phyloP scores from a whole-genome alignment of 2,329 filamentous ascomycete species.

The Fusarium gaditjirri region DNA sequence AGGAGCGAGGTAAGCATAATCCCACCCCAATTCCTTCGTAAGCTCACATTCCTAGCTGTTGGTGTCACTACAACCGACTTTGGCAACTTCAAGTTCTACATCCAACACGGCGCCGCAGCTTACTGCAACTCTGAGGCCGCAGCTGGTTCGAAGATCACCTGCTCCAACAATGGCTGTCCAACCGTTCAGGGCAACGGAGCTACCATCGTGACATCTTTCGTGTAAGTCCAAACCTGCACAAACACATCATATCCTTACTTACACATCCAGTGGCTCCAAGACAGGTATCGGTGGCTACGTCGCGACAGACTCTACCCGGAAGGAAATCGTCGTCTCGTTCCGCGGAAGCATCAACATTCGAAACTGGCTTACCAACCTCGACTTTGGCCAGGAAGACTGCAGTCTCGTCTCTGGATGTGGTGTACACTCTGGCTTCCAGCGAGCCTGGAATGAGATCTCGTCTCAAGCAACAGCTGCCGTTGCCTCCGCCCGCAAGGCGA shows the following conservation, averaged over 20 bases:
- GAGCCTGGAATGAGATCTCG: constrained; percentile 67
- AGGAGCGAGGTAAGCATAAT: constrained; percentile 48
- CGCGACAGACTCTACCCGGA: constrained; percentile 58
- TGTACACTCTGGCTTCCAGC: constrained; percentile 68
- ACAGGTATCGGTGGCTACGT: constrained; percentile 64
- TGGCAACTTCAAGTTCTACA: constrained; percentile 58
- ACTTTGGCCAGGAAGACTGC: constrained; percentile 47
- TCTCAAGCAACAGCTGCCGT: constrained; percentile 56
- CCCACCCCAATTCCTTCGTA: not conserved
- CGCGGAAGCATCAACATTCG: constrained; percentile 67
- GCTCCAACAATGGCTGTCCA: constrained; percentile 57
- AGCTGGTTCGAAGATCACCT: constrained; percentile 55
- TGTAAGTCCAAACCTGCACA: constrained; percentile 44
- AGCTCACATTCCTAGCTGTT: constrained; percentile 7
- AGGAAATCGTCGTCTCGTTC: constrained; percentile 68
- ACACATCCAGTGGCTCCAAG: constrained; percentile 50
- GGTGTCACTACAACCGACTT: constrained; percentile 44
- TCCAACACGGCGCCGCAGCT: constrained; percentile 62
- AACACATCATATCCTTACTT: constrained; percentile 1
- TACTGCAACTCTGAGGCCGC: constrained; percentile 63
- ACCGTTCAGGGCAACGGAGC: constrained; percentile 55
- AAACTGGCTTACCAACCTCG: constrained; percentile 70
- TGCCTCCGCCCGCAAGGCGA: constrained; percentile 52
- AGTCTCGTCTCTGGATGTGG: constrained; percentile 56
- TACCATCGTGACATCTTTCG: constrained; percentile 56